Conservation (phyloP, 75 land plant species). For the Selaginella tamariscina region DNA sequence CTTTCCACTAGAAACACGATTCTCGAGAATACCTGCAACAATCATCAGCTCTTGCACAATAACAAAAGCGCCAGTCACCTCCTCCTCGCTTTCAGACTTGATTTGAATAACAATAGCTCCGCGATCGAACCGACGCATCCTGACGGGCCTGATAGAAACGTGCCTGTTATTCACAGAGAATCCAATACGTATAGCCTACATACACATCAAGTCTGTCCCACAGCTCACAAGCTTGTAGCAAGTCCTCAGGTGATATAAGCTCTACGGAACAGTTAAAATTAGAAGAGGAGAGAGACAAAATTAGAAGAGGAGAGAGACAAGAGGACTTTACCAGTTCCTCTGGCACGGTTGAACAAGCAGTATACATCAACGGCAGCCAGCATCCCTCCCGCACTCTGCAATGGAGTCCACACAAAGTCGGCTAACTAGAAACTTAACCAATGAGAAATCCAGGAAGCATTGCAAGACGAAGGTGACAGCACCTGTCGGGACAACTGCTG, state of each 20-base stretch:
- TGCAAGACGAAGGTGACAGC: not conserved
- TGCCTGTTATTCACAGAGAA: too few species aligned
- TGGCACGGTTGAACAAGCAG: conserved; percentile 90
- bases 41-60: not conserved
- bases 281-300: not conserved
- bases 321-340: conserved; percentile 68
- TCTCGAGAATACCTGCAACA: conserved; percentile 57
- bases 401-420: conserved; percentile 78
- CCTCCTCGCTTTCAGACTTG: conserved; percentile 76
- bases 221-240: conserved; percentile 79
- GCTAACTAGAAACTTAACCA: conserved; percentile 50
- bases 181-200: not conserved
- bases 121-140: conserved; percentile 82
- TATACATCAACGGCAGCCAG: conserved; percentile 78
- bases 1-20: conserved; percentile 40
- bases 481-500: conserved; percentile 96
- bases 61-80: conserved; percentile 32
- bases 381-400: conserved; percentile 87
- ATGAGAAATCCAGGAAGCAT: too few species aligned
- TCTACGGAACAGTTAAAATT: conserved; percentile 29
- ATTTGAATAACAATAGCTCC: conserved; percentile 90
- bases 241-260: conserved; percentile 97
- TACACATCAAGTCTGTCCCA: conserved; percentile 95
- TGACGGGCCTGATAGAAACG: conserved; percentile 49
- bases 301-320: not conserved